Evolutionary conservation across 1,284 basidiomycete genomes (phyloP).

Genomic region (Malassezia cuniculi): DNA sequence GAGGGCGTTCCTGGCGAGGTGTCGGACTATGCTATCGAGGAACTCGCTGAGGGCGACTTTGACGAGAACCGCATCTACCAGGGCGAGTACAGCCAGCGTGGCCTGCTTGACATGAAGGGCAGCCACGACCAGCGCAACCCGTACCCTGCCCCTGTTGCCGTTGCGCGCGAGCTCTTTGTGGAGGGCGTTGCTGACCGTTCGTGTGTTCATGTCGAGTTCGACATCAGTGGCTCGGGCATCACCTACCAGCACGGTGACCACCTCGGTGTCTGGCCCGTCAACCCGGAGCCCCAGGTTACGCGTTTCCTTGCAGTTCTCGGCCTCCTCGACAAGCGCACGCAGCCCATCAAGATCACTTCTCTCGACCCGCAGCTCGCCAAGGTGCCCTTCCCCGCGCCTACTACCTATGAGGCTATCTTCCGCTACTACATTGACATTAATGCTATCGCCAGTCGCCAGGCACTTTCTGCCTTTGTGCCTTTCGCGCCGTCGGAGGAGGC

Average conservation of each 20-base stretch:
- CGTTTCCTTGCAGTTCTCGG: slow-evolving; percentile 76
- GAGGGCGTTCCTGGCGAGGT: slow-evolving; percentile 89
- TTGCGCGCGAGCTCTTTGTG: slow-evolving; percentile 71
- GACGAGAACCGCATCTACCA: slow-evolving; percentile 35
- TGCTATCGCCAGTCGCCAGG: slow-evolving; percentile 80
- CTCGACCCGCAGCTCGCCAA: slow-evolving; percentile 94
- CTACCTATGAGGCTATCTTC: slow-evolving; percentile 83
- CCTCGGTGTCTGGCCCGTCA: slow-evolving; percentile 90
- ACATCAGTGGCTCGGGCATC: slow-evolving; percentile 85
- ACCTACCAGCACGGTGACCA: slow-evolving; percentile 99
- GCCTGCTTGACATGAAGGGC: slow-evolving; percentile 65
- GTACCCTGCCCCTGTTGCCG: slow-evolving; percentile 67
- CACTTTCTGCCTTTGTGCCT: slow-evolving; percentile 70
- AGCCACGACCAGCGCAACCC: slow-evolving; percentile 97
- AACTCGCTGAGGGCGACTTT: slow-evolving; percentile 51
- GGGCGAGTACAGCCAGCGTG: slow-evolving; percentile 54
- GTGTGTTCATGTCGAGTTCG: slow-evolving; percentile 88
- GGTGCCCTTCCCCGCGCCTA: slow-evolving; percentile 94
- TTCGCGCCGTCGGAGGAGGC: slow-evolving; percentile 74
- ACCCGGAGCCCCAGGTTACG: slow-evolving; percentile 80
- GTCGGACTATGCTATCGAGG: slow-evolving; percentile 84
- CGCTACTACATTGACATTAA: slow-evolving; percentile 95
- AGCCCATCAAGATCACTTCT: slow-evolving; percentile 73
- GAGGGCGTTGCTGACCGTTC: slow-evolving; percentile 60
- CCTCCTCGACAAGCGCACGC: slow-evolving; percentile 56